phyloP scores from a whole-genome alignment of 768 basidiomycete genomes.

The Clavulina sp. region DNA sequence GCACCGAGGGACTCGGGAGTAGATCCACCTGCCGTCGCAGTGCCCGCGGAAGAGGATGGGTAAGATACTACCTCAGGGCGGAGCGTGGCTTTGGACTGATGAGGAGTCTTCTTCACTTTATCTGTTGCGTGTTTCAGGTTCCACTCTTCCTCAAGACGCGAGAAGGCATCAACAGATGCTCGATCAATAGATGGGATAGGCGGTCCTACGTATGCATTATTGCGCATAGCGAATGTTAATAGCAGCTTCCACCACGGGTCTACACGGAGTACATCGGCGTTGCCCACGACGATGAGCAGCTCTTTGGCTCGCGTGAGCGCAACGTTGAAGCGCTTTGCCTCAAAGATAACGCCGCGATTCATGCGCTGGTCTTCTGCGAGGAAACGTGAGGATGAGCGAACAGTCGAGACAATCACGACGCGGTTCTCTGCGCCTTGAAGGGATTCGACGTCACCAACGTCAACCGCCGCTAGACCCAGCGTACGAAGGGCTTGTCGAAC shows the following conservation, averaged over 20 bases:
- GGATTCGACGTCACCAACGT: background rate
- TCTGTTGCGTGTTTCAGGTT: too few relatives aligned
- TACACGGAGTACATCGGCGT: conserved; percentile 19
- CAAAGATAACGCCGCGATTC: background rate
- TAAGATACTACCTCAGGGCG: too few relatives aligned
- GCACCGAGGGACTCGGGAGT: background rate
- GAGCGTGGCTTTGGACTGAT: too few relatives aligned
- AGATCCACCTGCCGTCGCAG: background rate
- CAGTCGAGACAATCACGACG: background rate
- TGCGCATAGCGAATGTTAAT: background rate
- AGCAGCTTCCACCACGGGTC: background rate
- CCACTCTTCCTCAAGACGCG: background rate
- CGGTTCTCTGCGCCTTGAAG: background rate
- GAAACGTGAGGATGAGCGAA: background rate
- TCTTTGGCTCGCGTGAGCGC: conserved; percentile 7
- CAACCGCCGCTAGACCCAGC: background rate
- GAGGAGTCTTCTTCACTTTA: too few relatives aligned
- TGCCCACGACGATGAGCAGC: conserved; percentile 7
- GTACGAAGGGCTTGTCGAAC: background rate
- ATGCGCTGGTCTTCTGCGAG: background rate
- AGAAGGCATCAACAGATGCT: background rate
- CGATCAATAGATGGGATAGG: background rate
- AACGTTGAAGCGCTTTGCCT: conserved; percentile 1
- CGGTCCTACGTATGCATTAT: background rate
- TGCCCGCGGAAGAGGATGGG: too few relatives aligned